Evolutionary conservation across 805 yeast species (phyloP).

Genomic region (Nakazawaea laoshanensis): DNA sequence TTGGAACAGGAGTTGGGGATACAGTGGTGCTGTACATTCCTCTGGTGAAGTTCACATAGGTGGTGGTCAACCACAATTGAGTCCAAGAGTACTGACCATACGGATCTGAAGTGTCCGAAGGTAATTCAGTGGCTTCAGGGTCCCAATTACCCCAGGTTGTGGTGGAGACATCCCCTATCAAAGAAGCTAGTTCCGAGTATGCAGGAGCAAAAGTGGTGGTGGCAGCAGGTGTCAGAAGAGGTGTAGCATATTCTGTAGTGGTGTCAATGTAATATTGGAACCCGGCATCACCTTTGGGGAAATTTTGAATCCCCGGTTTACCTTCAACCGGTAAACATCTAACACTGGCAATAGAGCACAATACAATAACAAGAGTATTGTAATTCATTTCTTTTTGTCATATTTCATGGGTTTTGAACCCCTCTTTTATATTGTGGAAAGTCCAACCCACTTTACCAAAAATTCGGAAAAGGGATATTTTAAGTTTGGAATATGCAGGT

Average conservation of each 20-base stretch:
- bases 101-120: slow-evolving; percentile 7
- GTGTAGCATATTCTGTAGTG: slow-evolving; percentile 5
- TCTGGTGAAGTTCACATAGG: slow-evolving; percentile 7
- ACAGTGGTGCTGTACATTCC: slow-evolving; percentile 11
- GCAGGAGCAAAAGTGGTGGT: slow-evolving; percentile 16
- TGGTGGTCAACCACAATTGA: slow-evolving; percentile 8
- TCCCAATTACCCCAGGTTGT: slow-evolving; percentile 10
- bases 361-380: too few species aligned
- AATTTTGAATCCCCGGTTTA: too few species aligned
- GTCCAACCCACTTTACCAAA: too few species aligned
- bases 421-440: too few species aligned
- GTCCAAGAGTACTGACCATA: slow-evolving; percentile 9
- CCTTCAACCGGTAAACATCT: too few species aligned
- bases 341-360: too few species aligned
- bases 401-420: too few species aligned
- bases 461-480: too few species aligned
- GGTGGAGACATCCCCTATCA: slow-evolving; percentile 5
- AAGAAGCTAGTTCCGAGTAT: slow-evolving; percentile 3
- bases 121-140: slow-evolving; percentile 2
- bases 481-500: too few species aligned
- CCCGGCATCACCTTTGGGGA: slow-evolving; percentile 3
- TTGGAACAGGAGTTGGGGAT: slow-evolving; percentile 9
- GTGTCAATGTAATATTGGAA: slow-evolving; percentile 8
- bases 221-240: slow-evolving; percentile 6
- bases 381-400: too few species aligned